These are phyloP conservation scores for Coccomyxa sp. DNA, from an alignment of 139 green algal species.

Conservation along the genomic window DNA sequence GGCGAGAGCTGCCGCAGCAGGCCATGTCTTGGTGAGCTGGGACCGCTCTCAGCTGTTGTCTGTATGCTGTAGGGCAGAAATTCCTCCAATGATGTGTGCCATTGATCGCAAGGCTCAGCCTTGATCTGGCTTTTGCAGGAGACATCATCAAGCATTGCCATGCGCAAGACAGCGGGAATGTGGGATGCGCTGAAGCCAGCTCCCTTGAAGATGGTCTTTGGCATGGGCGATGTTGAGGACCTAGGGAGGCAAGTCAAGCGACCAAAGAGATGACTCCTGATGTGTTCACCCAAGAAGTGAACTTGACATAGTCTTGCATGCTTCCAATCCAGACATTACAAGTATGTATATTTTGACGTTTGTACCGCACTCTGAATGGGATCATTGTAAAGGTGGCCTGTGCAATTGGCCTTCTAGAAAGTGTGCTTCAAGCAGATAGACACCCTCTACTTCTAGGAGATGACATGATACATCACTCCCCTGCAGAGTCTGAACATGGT, in stretches of 20 bases:
- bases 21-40: constrained; percentile 9
- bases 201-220: not conserved
- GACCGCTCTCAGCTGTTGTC: too few species aligned
- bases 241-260: not conserved
- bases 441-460: too few species aligned
- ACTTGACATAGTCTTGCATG: too few species aligned
- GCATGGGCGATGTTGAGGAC: constrained; percentile 14
- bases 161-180: not conserved
- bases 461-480: too few species aligned
- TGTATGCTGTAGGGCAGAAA: not conserved
- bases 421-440: too few species aligned
- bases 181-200: not conserved
- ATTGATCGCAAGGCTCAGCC: not conserved
- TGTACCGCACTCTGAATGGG: too few species aligned
- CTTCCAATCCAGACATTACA: too few species aligned
- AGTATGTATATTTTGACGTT: too few species aligned
- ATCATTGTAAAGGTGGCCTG: too few species aligned
- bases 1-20: constrained; percentile 5
- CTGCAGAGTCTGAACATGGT: too few species aligned
- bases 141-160: not conserved
- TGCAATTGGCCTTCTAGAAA: too few species aligned
- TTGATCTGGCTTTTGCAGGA: not conserved
- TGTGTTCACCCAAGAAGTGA: too few species aligned
- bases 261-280: constrained; percentile 1
- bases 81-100: not conserved